Evolutionary conservation across 768 basidiomycete genomes (phyloP), one percentile per base, ranked within the genome.

Genomic region (Termitomyces sp.): DNA sequence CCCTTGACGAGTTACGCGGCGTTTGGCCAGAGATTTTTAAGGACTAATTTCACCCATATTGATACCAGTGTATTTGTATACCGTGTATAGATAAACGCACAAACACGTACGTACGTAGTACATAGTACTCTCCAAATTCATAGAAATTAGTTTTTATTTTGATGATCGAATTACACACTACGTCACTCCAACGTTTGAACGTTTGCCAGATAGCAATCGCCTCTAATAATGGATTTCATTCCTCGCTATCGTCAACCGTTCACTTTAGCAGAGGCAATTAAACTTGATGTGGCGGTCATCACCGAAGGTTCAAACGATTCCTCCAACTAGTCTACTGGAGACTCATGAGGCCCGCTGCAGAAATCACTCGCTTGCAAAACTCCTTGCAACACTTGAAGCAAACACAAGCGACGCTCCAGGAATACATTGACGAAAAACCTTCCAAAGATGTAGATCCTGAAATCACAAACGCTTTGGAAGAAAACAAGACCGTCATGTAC

Each of bases 21-120:
- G 75, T 91, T 18, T 95, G 93, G 93, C 75, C 83, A 4, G 86
- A 93, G 60, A 74, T 94, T 27, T 93, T 94, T 75, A 79, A 76
- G 65, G 34, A 59, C 22, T 46, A 60, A 61, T 41, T 18, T n/a
- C 51, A 39, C 34, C 24, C 12, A 51, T 48, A 39, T 55, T 53
- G 55, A 63, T 60, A 62, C 61, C 60, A 61, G 13, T 59, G 8
- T 33, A 47, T 16, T 1, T 27, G 41, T 51, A 58, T 50, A 34
- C 52, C 51, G n/a, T 57, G 39, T 45, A 27, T 51, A 50, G 37
- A 60, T 50, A 27, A 27, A 27, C 27, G 27, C 0, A 1, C 30
- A 34, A 61, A n/a, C n/a, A 54, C 36, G 45, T 56, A 50, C 11
- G 8, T 47, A n/a, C 22, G 44, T 48, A 37, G 22, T 27, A 46